Evolutionary conservation across 495 filamentous ascomycete species (phyloP).

Genomic region (Tricharina praecox): DNA sequence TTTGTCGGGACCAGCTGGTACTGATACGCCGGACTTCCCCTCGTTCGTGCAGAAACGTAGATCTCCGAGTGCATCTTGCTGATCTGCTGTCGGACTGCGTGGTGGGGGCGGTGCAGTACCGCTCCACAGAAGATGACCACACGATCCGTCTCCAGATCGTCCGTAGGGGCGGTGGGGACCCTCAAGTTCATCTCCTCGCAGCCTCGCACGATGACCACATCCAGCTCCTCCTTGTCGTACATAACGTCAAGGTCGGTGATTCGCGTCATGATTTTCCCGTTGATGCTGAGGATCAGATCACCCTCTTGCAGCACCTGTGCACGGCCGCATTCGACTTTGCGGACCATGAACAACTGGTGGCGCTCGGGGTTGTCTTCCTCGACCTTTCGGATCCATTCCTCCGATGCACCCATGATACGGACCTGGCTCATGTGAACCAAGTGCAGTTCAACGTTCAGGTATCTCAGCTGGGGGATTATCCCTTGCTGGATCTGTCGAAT

Average conservation of each 20-base stretch:
- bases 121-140: constrained; percentile 92
- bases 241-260: constrained; percentile 88
- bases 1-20: constrained; percentile 91
- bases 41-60: constrained; percentile 75
- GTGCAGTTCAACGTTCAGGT: constrained; percentile 85
- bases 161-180: constrained; percentile 72
- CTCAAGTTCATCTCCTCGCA: constrained; percentile 60
- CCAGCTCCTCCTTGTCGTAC: constrained; percentile 74
- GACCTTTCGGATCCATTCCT: constrained; percentile 86
- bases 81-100: constrained; percentile 93
- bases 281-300: constrained; percentile 81
- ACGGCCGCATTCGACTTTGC: constrained; percentile 67
- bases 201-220: constrained; percentile 74
- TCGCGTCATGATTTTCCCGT: constrained; percentile 79
- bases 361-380: constrained; percentile 69
- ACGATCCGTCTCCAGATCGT: constrained; percentile 79
- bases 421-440: constrained; percentile 93
- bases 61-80: constrained; percentile 88
- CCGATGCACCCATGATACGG: constrained; percentile 92
- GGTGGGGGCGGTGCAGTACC: constrained; percentile 80
- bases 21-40: constrained; percentile 77
- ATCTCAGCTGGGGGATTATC: constrained; percentile 59
- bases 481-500: constrained; percentile 69
- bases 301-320: constrained; percentile 58
- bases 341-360: constrained; percentile 97